Percentiles rank a stretch among this genome's conserved stretches.
These are phyloP conservation scores for Penicillium paxilli DNA, from an alignment of 495 filamentous ascomycete species.

Conservation along the genomic window DNA sequence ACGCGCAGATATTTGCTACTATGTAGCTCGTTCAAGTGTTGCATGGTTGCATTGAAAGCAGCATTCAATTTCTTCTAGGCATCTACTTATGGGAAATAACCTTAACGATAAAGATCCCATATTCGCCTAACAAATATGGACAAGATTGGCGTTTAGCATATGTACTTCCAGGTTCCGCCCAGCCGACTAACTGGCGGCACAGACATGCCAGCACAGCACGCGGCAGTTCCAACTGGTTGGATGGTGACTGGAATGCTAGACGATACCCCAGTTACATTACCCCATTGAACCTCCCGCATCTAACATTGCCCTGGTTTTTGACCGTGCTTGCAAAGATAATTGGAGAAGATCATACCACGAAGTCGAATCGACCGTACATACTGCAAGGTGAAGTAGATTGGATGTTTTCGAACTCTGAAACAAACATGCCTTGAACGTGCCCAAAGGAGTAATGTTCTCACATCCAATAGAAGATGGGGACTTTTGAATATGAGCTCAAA, in stretches of 20 bases:
- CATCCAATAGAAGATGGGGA: background rate
- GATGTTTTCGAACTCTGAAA: background rate
- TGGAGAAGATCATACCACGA: background rate
- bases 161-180: background rate
- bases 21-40: slow-evolving; percentile 1
- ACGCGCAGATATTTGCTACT: slow-evolving; percentile 9
- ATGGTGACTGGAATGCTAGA: slow-evolving; percentile 17
- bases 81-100: background rate
- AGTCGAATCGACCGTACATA: background rate
- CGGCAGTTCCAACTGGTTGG: slow-evolving; percentile 11
- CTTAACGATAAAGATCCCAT: background rate
- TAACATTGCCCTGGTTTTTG: background rate
- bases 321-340: background rate
- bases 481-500: background rate
- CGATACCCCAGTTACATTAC: background rate
- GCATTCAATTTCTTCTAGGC: background rate
- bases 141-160: background rate
- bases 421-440: background rate
- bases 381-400: background rate
- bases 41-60: slow-evolving; percentile 2
- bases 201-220: slow-evolving; percentile 19
- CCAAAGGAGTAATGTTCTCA: background rate
- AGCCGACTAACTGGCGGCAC: slow-evolving; percentile 1
- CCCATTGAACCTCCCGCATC: background rate
- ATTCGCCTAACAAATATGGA: background rate